Conservation (phyloP, 306 rosid species). For the Malus domestica region ASM211411v1 NC_041805.1:6964501-6965000, state of each 20-base stretch:
- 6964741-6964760: neutral
- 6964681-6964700: conserved; percentile 2
- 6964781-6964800: neutral
- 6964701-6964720: neutral
- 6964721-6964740: neutral
- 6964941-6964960: neutral
- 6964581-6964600: neutral
- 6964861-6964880: neutral
- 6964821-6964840: neutral
- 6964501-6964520: conserved; percentile 8
- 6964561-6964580: neutral
- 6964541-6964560: neutral
- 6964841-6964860: neutral
- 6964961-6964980: neutral
- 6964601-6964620: neutral
- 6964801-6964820: neutral
- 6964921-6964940: neutral
- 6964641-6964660: conserved; percentile 3
- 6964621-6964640: conserved; percentile 10
- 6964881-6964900: neutral
- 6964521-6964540: conserved; percentile 5
- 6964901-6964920: neutral
- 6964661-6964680: neutral
- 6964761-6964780: neutral
- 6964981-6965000: neutral